Evolutionary conservation across 2,329 filamentous ascomycete genomes (phyloP).

Genomic region (Graphium sp.): DNA sequence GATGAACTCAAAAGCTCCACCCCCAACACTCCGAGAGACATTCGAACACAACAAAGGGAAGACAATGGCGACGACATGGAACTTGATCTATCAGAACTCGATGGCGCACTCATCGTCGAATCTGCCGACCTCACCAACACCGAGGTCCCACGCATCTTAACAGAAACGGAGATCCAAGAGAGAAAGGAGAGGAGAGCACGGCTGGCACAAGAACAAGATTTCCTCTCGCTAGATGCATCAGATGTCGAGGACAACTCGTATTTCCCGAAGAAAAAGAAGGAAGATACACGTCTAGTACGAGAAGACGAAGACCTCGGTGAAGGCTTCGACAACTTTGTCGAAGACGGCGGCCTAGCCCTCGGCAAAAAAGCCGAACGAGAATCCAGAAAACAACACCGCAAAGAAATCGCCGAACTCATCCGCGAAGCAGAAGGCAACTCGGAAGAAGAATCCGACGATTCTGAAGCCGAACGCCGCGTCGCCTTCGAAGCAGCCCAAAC

Average conservation of each 20-base stretch:
- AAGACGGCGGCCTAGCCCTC: constrained; percentile 65
- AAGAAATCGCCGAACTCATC: constrained; percentile 74
- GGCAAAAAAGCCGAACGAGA: constrained; percentile 66
- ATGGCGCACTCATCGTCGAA: constrained; percentile 49
- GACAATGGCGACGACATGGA: constrained; percentile 31
- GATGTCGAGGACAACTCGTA: constrained; percentile 19
- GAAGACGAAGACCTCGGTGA: constrained; percentile 91
- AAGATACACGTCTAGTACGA: constrained; percentile 56
- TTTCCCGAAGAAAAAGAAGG: constrained; percentile 34
- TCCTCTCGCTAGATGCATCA: constrained; percentile 42
- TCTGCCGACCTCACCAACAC: constrained; percentile 15
- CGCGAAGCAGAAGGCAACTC: constrained; percentile 55
- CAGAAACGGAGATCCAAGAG: constrained; percentile 71
- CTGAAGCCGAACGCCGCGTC: constrained; percentile 52
- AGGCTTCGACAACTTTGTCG: constrained; percentile 82
- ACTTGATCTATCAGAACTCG: constrained; percentile 41
- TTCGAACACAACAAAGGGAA: constrained; percentile 24
- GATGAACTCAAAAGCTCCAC: constrained; percentile 76
- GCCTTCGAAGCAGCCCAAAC: constrained; percentile 84
- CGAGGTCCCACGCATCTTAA: constrained; percentile 43
- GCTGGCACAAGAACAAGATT: constrained; percentile 51
- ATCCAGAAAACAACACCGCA: constrained; percentile 45
- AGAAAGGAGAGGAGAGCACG: constrained; percentile 83
- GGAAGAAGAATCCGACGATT: constrained; percentile 50
- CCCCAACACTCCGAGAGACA: constrained; percentile 59